Conservation (phyloP, 495 filamentous ascomycete genomes). For the Cenococcum geophilum region DNA sequence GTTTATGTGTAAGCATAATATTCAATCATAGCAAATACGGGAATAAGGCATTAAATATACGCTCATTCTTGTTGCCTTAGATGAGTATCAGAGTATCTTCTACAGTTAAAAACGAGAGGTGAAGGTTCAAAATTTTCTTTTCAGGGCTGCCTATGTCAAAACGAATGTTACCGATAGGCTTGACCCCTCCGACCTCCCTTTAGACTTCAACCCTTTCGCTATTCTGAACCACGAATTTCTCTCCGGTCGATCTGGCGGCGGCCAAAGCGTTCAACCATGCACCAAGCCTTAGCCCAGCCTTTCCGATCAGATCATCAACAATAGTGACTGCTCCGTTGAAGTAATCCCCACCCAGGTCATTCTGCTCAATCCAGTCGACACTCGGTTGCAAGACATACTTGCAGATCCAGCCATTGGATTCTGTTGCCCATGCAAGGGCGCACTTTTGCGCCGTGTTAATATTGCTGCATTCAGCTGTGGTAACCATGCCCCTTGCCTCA, state of each 20-base stretch:
- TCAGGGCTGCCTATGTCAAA: too few species aligned
- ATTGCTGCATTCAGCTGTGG: neutral
- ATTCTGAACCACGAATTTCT: neutral
- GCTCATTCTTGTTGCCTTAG: too few species aligned
- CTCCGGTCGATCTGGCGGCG: neutral
- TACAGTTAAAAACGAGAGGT: too few species aligned
- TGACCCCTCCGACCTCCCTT: too few species aligned
- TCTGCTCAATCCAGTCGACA: neutral
- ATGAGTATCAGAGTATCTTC: too few species aligned
- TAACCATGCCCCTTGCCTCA: neutral
- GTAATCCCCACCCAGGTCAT: constrained; percentile 1
- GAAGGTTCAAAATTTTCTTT: too few species aligned
- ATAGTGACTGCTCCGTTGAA: neutral
- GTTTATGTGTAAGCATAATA: too few species aligned
- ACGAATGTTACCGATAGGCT: too few species aligned
- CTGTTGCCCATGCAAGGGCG: neutral
- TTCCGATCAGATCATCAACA: neutral
- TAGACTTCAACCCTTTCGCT: neutral
- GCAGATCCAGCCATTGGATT: neutral
- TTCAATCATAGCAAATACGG: too few species aligned
- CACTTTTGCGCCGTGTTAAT: neutral
- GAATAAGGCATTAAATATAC: too few species aligned
- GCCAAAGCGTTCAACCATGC: constrained; percentile 2
- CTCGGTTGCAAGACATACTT: neutral
- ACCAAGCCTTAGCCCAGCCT: constrained; percentile 1